phyloP scores from a whole-genome alignment of 257 asterid genomes.

The Rehmannia glutinosa region DNA sequence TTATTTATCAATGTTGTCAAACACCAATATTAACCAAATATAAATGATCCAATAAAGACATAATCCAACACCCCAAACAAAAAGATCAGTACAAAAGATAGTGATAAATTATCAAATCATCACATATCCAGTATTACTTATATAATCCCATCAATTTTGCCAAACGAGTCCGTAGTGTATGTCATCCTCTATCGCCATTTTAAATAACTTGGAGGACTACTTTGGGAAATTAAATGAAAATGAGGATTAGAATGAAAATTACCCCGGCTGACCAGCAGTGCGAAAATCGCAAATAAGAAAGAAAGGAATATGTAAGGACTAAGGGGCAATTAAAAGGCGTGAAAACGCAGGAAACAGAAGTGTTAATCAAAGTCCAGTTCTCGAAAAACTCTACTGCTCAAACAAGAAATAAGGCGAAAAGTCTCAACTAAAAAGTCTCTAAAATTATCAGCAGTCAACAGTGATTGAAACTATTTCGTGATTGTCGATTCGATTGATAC shows the following conservation, averaged over 20 bases:
- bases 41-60: too few species aligned
- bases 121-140: too few species aligned
- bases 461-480: neutral
- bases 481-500: conserved; percentile 15
- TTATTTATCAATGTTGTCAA: too few species aligned
- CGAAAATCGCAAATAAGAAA: neutral
- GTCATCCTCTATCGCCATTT: too few species aligned
- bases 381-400: conserved; percentile 4
- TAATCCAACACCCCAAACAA: too few species aligned
- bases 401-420: conserved; percentile 19
- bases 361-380: neutral
- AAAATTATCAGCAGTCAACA: conserved; percentile 1
- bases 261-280: neutral
- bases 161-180: too few species aligned
- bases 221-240: neutral
- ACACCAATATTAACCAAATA: too few species aligned
- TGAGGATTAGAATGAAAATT: neutral
- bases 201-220: neutral
- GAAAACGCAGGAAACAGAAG: conserved; percentile 11
- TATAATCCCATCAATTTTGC: too few species aligned
- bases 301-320: neutral
- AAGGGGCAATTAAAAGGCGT: too few species aligned
- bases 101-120: too few species aligned
- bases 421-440: conserved; percentile 23
- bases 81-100: too few species aligned